Evolutionary conservation across 345 rosid genomes (phyloP).

Genomic region (Moricandia arvensis): DNA sequence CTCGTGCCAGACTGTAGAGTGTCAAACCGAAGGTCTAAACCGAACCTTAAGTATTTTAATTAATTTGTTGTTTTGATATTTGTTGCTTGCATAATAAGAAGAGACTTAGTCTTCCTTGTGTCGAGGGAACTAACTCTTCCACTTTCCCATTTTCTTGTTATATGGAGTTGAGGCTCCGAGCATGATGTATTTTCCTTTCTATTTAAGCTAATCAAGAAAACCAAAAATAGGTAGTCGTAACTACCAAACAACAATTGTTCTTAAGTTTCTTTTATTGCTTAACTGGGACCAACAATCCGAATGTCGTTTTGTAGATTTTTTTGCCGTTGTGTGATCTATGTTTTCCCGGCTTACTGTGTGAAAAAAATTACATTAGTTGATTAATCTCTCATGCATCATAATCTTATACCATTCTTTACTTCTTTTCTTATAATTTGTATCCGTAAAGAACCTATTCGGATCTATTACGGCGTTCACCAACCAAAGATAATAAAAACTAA

Average conservation of each 20-base stretch:
- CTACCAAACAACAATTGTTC: not conserved
- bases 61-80: too few relatives aligned
- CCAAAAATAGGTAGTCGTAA: not conserved
- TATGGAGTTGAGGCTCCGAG: not conserved
- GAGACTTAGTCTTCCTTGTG: not conserved
- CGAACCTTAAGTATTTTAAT: not conserved
- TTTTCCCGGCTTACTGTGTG: conserved; percentile 31
- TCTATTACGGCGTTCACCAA: conserved; percentile 15
- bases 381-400: conserved; percentile 30
- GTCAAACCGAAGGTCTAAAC: not conserved
- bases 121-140: not conserved
- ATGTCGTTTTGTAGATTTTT: conserved; percentile 24
- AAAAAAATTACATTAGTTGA: conserved; percentile 24
- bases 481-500: conserved; percentile 9
- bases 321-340: conserved; percentile 37
- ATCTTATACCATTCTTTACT: conserved; percentile 19
- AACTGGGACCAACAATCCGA: conserved; percentile 10
- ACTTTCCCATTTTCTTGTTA: not conserved
- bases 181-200: not conserved
- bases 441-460: conserved; percentile 13
- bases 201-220: too few relatives aligned
- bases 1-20: not conserved
- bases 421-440: conserved; percentile 3
- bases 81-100: not conserved
- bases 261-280: not conserved